Base-by-base conservation (phyloP, 352 stramenopile genomes). In the Phytophthora pluvialis region DNA sequence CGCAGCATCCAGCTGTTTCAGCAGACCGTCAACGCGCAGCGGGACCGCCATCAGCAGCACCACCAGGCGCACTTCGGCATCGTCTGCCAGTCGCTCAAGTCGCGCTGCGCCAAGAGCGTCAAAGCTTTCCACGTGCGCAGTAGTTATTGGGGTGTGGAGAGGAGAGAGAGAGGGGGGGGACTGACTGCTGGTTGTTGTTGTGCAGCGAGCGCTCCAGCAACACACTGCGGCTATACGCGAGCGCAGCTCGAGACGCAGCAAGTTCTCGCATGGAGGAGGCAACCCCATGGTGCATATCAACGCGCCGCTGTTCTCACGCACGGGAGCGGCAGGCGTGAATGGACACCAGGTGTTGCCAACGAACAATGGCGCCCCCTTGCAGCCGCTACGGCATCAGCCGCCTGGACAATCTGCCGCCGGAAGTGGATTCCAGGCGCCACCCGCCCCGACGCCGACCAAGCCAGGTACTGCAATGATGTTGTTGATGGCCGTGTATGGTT, bases 211-310 rank as follows among this genome's bases (percentile, higher is more conserved):
- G 21, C 72, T 91, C 1, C 82, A 91, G 53, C 77, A 83, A 29
- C 82, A 88, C 58, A 89, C 82, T 12, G 72, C 68, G 7, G 72
- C 83, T 36, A 93, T 95, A 44, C 81, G 83, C 39, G 85, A 93
- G 47, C 83, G 83, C 16, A 93, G 78, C 55, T 88, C 86, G 9
- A 79, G 87, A 29, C 77, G 87, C 16, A 93, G 80, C 70, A 93
- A 92, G 65, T 94, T 94, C 28, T 92, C 84, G 10, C 84, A 93
- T 48, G 74, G 82, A 61, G 80, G 84, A 54, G 65, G 80, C 38
- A 90, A 78, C 26, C 70, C 84, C 31, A 88, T 91, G 80, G 83
- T 95, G 26, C 87, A 93, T 56, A 81, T 95, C 28, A 91, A 90
- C 25, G 80, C 84, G 4, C 87, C 87, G 15, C 53, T 95, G n/a